Base-by-base conservation (phyloP, 2,329 filamentous ascomycete genomes). In the Cladorrhinum sp. region DNA sequence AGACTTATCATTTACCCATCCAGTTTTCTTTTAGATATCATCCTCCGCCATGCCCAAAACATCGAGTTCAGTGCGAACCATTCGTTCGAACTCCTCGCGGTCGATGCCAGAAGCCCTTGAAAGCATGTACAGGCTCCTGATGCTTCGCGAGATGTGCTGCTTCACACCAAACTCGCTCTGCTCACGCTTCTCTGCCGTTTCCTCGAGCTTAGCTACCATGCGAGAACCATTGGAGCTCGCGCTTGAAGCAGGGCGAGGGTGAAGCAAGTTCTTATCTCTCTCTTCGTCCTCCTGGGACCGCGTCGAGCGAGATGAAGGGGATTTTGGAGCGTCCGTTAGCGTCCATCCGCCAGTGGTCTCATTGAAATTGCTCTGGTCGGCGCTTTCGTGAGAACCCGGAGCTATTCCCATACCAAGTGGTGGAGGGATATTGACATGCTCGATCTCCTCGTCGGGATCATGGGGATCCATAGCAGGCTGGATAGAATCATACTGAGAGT, bases 381-480 rank as follows among this genome's bases (percentile, higher is more conserved):
- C 7, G 48, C 32, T 60, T 9, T 63, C 59, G 18, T n/a, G 65
- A 38, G 64, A 56, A 12, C 49, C 56, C 3, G 20, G 57, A 2
- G 67, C 61, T 52, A 67, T 64, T 10, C 66, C 66, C 50, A 75
- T 62, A 29, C 75, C 74, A 16, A 75, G 67, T 1, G 76, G 74
- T 2, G 77, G 77, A 6, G 66, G 55, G 7, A 65, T 45, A 9
- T 74, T 73, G 18, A 74, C 65, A 23, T 71, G 72, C 24, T 69
- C 67, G 12, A 76, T 76, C 59, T 79, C 86, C 75, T 92, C 89
- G 67, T 92, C 88, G n/a, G 90, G 90, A 66, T 93, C 90, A 71
- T 93, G 86, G 59, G 85, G 85, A 73, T 93, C 91, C 79, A 93
- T 85, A 29, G 90, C 90, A 2, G 90, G 89, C 71, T 93, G 90